Evolutionary conservation across 352 stramenopile species (phyloP).

Genomic region (Phytophthora niederhauseri): DNA sequence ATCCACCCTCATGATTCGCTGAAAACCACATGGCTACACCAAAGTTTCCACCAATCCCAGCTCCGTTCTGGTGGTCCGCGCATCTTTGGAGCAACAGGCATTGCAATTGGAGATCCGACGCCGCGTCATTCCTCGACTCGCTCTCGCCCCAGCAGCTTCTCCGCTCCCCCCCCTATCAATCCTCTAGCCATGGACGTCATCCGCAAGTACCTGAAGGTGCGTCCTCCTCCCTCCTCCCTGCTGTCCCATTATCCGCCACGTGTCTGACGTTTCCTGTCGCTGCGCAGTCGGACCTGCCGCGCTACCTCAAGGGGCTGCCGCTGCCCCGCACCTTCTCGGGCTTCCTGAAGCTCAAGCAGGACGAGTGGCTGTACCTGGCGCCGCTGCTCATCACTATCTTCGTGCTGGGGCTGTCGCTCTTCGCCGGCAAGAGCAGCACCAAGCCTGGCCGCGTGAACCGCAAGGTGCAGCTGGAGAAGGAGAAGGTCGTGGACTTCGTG

Average conservation of each 20-base stretch:
- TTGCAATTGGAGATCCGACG: background rate
- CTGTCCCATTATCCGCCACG: background rate
- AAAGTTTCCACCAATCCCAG: background rate
- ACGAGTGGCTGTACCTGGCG: slow-evolving; percentile 85
- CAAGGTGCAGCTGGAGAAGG: slow-evolving; percentile 74
- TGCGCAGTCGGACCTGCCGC: slow-evolving; percentile 68
- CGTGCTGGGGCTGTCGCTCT: slow-evolving; percentile 74
- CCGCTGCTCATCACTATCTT: slow-evolving; percentile 81
- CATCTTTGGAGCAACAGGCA: slow-evolving; percentile 8
- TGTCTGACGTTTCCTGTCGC: background rate
- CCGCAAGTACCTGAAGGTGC: slow-evolving; percentile 81
- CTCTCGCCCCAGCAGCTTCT: background rate
- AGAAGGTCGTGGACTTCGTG: slow-evolving; percentile 81
- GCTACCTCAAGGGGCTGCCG: slow-evolving; percentile 84
- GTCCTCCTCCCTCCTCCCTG: background rate
- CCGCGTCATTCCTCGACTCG: slow-evolving; percentile 31
- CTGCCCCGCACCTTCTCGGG: slow-evolving; percentile 83
- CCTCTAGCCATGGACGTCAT: slow-evolving; percentile 71
- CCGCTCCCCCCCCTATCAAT: background rate
- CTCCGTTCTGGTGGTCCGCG: slow-evolving; percentile 30
- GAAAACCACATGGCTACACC: background rate
- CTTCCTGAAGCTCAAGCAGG: slow-evolving; percentile 86
- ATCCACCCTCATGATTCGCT: background rate
- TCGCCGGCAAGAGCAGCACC: slow-evolving; percentile 56
- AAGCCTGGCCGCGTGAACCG: slow-evolving; percentile 76